phyloP scores from a whole-genome alignment of 2,329 filamentous ascomycete genomes.

The Paramyrothecium roridum region DNA sequence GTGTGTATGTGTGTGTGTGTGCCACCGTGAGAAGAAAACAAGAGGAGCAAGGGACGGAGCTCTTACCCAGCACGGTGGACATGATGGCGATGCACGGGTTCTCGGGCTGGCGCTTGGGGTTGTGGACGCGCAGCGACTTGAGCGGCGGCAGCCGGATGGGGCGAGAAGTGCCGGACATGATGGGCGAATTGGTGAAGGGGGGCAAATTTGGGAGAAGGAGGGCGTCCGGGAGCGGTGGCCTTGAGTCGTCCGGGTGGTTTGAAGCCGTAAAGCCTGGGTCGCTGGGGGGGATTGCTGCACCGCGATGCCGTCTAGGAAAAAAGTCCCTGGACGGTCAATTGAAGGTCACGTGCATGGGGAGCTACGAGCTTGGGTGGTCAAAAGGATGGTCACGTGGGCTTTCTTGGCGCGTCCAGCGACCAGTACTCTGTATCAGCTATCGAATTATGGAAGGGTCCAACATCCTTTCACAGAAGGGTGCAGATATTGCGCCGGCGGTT shows the following conservation, averaged over 20 bases:
- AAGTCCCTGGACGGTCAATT: not conserved
- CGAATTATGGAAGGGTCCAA: too few species aligned
- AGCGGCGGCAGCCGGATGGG: slow-evolving; percentile 58
- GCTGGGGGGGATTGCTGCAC: not conserved
- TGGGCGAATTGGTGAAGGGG: slow-evolving; percentile 10
- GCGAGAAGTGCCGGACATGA: slow-evolving; percentile 40
- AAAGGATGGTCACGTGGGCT: not conserved
- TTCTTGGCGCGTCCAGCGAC: too few species aligned
- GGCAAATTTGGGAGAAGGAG: too few species aligned
- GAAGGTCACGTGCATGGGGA: not conserved
- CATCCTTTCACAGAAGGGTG: too few species aligned
- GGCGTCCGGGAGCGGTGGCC: too few species aligned
- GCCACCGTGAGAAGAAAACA: slow-evolving; percentile 3
- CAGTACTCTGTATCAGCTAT: too few species aligned
- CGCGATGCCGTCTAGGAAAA: not conserved
- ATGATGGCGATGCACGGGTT: slow-evolving; percentile 56
- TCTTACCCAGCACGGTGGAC: slow-evolving; percentile 53
- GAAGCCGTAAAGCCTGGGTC: too few species aligned
- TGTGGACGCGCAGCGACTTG: slow-evolving; percentile 50
- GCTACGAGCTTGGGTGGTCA: not conserved
- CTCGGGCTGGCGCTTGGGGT: slow-evolving; percentile 44
- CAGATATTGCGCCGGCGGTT: too few species aligned
- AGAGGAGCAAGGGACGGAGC: too few species aligned
- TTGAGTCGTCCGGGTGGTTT: too few species aligned
- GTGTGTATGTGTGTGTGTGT: too few species aligned